These are phyloP conservation scores for Prillingera fragicola DNA, from an alignment of 1,284 basidiomycete genomes.

Conservation along the genomic window DNA sequence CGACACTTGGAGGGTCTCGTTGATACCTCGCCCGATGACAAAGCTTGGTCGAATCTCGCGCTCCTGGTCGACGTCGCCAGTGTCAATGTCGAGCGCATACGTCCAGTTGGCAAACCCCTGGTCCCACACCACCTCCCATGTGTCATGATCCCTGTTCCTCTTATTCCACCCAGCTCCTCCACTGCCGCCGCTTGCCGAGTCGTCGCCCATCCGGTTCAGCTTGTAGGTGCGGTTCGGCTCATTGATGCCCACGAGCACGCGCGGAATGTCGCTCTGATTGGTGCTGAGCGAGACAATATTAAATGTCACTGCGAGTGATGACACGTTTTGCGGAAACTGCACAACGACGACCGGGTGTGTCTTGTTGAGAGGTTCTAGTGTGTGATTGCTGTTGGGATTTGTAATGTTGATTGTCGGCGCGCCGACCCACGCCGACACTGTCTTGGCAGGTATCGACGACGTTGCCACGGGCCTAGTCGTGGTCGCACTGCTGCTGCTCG, in stretches of 20 bases:
- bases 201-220: neutral
- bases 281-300: conserved; percentile 1
- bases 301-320: neutral
- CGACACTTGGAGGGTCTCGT: neutral
- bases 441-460: too few relatives aligned
- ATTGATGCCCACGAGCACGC: neutral
- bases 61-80: neutral
- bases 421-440: neutral
- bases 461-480: too few relatives aligned
- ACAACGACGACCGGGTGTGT: conserved; percentile 1
- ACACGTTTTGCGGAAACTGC: neutral
- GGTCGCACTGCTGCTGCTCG: too few relatives aligned
- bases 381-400: neutral
- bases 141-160: conserved; percentile 47
- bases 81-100: conserved; percentile 32
- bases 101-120: conserved; percentile 60
- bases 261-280: neutral
- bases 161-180: conserved; percentile 49
- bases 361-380: conserved; percentile 1
- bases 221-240: conserved; percentile 52
- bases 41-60: neutral
- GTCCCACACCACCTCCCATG: conserved; percentile 52
- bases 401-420: conserved; percentile 1
- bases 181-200: conserved; percentile 54
- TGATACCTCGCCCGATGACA: conserved; percentile 7